Percentiles rank a stretch among this genome's conserved stretches.
phyloP scores from a whole-genome alignment of 2,329 filamentous ascomycete species.

The Pestalotiopsis sp. region DNA sequence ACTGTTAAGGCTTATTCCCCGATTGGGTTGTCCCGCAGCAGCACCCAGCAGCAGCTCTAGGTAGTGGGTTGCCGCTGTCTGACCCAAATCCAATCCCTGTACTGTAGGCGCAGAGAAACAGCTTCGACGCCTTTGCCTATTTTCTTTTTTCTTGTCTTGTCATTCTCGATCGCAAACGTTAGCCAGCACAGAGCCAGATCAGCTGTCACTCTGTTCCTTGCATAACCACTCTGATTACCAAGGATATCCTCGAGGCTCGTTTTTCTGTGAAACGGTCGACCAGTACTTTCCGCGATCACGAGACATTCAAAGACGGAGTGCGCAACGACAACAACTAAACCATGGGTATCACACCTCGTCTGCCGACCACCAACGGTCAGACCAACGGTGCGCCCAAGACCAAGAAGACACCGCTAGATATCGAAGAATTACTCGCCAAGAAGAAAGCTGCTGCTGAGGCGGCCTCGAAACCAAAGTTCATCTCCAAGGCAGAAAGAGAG shows the following conservation, averaged over 20 bases:
- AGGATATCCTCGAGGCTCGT: not conserved
- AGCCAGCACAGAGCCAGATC: not conserved
- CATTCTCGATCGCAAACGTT: not conserved
- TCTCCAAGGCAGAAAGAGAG: slow-evolving; percentile 75
- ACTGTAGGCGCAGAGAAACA: not conserved
- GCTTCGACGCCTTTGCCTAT: not conserved
- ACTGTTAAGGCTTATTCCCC: not conserved
- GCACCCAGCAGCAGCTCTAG: not conserved
- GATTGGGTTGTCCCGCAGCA: not conserved
- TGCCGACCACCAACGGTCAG: slow-evolving; percentile 18
- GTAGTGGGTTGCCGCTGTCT: not conserved
- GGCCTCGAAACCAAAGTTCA: slow-evolving; percentile 82
- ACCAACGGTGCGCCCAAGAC: slow-evolving; percentile 13
- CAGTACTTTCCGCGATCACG: not conserved
- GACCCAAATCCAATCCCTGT: not conserved
- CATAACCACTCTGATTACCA: not conserved
- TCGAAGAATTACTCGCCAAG: slow-evolving; percentile 83
- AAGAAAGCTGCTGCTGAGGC: slow-evolving; percentile 86
- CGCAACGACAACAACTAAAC: slow-evolving; percentile 1
- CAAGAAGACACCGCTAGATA: slow-evolving; percentile 63
- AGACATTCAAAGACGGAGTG: not conserved
- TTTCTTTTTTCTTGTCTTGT: not conserved
- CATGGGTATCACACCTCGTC: slow-evolving; percentile 29
- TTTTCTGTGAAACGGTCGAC: not conserved
- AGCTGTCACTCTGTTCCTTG: not conserved